Evolutionary conservation across 345 rosid species (phyloP).

Genomic region (Rubroshorea leprosula): DNA sequence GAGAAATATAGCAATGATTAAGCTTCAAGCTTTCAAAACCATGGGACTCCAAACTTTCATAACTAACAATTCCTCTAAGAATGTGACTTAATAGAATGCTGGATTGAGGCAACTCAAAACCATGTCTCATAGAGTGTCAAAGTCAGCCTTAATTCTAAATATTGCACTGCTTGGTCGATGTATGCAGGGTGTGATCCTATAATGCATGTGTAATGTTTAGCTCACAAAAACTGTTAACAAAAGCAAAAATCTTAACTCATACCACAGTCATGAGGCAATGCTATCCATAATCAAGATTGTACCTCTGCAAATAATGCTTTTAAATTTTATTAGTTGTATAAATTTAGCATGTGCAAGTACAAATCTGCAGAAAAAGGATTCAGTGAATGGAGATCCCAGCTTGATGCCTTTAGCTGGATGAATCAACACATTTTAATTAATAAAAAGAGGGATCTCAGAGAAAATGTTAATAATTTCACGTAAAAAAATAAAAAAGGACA

Average conservation of each 20-base stretch:
- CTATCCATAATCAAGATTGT: constrained; percentile 16
- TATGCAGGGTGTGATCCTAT: no score
- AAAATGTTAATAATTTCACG: background rate
- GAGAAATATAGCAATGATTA: background rate
- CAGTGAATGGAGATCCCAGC: constrained; percentile 35
- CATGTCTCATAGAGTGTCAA: constrained; percentile 1
- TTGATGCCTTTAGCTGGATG: constrained; percentile 14
- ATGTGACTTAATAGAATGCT: no score
- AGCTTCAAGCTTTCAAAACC: background rate
- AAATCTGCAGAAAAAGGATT: constrained; percentile 37
- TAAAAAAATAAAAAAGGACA: background rate
- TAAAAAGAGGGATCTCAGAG: background rate
- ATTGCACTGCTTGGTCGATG: background rate
- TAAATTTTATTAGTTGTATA: constrained; percentile 13
- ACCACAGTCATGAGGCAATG: constrained; percentile 10
- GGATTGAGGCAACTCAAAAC: background rate
- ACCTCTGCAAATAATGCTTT: constrained; percentile 12
- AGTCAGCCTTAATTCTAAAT: background rate
- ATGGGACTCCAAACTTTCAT: background rate
- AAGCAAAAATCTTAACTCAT: constrained; percentile 12
- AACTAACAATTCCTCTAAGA: no score
- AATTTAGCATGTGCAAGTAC: constrained; percentile 33
- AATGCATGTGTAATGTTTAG: background rate
- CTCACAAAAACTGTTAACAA: background rate
- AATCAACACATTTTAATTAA: constrained; percentile 7